phyloP scores from a whole-genome alignment of 192 early-diverging fungal genomes.

The Entrophospora sp. region DNA sequence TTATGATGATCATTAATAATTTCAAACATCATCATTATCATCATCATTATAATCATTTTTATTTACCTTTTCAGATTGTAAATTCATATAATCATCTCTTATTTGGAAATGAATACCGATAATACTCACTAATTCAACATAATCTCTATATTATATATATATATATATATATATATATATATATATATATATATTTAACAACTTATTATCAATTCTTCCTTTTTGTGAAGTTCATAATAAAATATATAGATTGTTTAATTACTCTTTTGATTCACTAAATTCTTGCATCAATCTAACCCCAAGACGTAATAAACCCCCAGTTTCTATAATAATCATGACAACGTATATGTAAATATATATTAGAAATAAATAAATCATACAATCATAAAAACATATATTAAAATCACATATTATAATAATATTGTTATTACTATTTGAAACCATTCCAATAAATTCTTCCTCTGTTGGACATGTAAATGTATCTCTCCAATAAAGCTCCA shows the following conservation, averaged over 20 bases:
- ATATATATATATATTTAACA: too few relatives aligned
- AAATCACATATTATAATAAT: not conserved
- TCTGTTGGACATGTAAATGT: conserved; percentile 84
- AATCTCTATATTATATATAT: conserved; percentile 48
- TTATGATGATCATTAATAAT: not conserved
- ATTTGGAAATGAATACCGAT: conserved; percentile 96
- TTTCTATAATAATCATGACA: conserved; percentile 62
- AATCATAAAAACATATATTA: not conserved
- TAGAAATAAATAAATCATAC: not conserved
- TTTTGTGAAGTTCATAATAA: too few relatives aligned
- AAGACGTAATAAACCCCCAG: conserved; percentile 89
- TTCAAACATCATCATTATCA: too few relatives aligned
- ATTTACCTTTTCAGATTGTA: conserved; percentile 68
- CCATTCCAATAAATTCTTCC: conserved; percentile 90
- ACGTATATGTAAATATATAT: too few relatives aligned
- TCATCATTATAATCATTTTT: too few relatives aligned
- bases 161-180: not conserved
- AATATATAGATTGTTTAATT: too few relatives aligned
- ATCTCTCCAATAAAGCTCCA: conserved; percentile 97
- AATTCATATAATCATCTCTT: conserved; percentile 94
- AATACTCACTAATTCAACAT: conserved; percentile 68
- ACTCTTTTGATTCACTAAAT: conserved; percentile 38
- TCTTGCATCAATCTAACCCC: conserved; percentile 92
- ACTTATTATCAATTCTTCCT: too few relatives aligned
- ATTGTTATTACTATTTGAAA: conserved; percentile 71